These are phyloP conservation scores for Aphanomyces invadans DNA, from an alignment of 352 stramenopile species.

Conservation along the genomic window DNA sequence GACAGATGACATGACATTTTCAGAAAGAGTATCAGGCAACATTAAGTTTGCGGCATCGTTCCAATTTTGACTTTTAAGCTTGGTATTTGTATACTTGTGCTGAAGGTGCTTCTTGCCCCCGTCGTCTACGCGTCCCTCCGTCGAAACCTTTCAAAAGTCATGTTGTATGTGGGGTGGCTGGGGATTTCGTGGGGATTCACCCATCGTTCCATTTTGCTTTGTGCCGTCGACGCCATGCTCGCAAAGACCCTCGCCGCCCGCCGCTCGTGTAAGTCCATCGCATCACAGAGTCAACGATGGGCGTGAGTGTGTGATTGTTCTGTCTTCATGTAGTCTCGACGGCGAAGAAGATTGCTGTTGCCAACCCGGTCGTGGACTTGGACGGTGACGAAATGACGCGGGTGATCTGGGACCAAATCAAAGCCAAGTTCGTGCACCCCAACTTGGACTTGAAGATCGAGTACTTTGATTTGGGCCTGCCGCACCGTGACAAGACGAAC, in stretches of 20 bases:
- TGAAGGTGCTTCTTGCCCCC: background rate
- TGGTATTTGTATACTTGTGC: background rate
- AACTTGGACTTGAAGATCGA: constrained; percentile 81
- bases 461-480: constrained; percentile 77
- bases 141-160: constrained; percentile 22
- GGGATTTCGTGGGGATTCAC: background rate
- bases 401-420: constrained; percentile 61
- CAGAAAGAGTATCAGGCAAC: background rate
- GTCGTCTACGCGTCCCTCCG: background rate
- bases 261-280: constrained; percentile 24
- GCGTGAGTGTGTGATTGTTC: no score
- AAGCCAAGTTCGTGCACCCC: constrained; percentile 65
- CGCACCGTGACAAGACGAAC: constrained; percentile 74
- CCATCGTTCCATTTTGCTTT: constrained; percentile 14
- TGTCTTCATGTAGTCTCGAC: constrained; percentile 17
- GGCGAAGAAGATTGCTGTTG: constrained; percentile 61
- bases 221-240: constrained; percentile 9
- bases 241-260: constrained; percentile 10
- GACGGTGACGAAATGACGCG: constrained; percentile 85
- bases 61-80: no score
- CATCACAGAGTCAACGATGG: no score
- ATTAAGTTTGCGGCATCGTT: background rate
- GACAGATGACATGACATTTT: background rate
- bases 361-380: constrained; percentile 78
- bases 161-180: constrained; percentile 5